Conservation (phyloP, 1,284 basidiomycete genomes). For the Ustilago crameri region DNA sequence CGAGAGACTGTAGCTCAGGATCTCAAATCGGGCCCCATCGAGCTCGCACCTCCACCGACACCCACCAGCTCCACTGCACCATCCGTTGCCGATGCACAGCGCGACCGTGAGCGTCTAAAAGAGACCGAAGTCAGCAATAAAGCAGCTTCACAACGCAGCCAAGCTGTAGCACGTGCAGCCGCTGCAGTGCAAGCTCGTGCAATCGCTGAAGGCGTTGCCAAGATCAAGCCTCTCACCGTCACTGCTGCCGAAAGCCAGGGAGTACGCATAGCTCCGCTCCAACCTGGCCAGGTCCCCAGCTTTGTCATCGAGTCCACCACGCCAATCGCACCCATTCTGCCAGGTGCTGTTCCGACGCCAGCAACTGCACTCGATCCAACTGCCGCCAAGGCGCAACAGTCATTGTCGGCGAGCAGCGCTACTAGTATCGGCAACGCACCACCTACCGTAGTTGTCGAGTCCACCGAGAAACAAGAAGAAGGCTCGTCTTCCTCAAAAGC, state of each 20-base stretch:
- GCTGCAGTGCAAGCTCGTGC: slow-evolving; percentile 45
- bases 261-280: slow-evolving; percentile 41
- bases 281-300: slow-evolving; percentile 48
- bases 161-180: slow-evolving; percentile 37
- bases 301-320: slow-evolving; percentile 44
- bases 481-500: slow-evolving; percentile 16
- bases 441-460: slow-evolving; percentile 12
- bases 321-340: slow-evolving; percentile 18
- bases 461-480: slow-evolving; percentile 14
- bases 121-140: slow-evolving; percentile 26
- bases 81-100: slow-evolving; percentile 30
- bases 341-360: slow-evolving; percentile 2
- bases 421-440: background rate
- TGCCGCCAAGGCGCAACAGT: background rate
- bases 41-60: slow-evolving; percentile 44
- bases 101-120: slow-evolving; percentile 36
- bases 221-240: slow-evolving; percentile 47
- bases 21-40: slow-evolving; percentile 30
- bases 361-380: background rate
- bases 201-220: slow-evolving; percentile 27
- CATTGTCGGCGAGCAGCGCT: background rate
- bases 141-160: slow-evolving; percentile 30
- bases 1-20: slow-evolving; percentile 32
- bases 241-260: slow-evolving; percentile 38
- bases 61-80: slow-evolving; percentile 35